Conservation (phyloP, 2,329 filamentous ascomycete species). For the Lecanicillium sp. region DNA sequence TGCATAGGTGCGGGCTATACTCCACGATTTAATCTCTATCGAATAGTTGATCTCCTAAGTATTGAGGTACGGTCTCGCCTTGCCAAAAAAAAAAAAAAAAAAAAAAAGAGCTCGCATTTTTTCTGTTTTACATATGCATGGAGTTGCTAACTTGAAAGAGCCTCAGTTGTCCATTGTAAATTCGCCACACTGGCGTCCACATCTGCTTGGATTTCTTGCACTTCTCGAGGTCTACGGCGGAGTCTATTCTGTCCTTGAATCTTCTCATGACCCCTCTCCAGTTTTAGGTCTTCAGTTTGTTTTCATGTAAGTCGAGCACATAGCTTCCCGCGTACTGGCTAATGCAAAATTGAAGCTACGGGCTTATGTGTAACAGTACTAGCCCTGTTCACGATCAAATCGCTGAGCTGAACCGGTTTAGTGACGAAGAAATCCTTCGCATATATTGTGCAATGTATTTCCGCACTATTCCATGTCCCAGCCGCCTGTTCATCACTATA, state of each 20-base stretch:
- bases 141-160: neutral
- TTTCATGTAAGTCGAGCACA: neutral
- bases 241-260: slow-evolving; percentile 1
- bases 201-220: neutral
- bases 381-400: neutral
- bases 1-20: neutral
- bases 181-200: neutral
- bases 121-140: too few relatives aligned
- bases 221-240: neutral
- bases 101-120: too few relatives aligned
- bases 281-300: neutral
- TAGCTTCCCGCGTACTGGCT: neutral
- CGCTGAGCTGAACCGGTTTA: neutral
- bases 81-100: too few relatives aligned
- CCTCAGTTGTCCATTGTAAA: neutral
- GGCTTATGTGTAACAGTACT: neutral
- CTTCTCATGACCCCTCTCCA: neutral
- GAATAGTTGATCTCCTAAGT: slow-evolving; percentile 4
- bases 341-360: neutral
- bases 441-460: slow-evolving; percentile 1
- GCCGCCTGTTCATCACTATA: neutral
- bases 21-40: neutral
- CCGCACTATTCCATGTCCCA: neutral
- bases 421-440: neutral
- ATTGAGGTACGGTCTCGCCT: slow-evolving; percentile 6